Evolutionary conservation across 495 filamentous ascomycete genomes (phyloP).

Genomic region (Daldinia vernicosa): DNA sequence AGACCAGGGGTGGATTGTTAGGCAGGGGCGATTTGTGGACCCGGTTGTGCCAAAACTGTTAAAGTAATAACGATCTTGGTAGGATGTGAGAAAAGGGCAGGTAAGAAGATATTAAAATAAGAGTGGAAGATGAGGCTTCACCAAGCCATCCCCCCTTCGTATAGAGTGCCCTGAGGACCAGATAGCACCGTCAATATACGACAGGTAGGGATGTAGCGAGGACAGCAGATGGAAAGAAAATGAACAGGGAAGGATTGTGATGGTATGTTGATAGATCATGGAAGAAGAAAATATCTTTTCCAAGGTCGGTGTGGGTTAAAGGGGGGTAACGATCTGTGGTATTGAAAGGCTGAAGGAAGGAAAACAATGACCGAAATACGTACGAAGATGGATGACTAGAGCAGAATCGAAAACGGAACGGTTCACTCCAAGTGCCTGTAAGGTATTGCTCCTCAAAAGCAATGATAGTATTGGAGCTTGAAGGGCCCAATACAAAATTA

Average conservation of each 20-base stretch:
- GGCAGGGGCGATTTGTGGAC: not conserved
- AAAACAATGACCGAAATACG: not conserved
- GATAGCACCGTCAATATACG: too few relatives aligned
- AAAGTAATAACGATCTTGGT: not conserved
- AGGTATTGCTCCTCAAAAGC: not conserved
- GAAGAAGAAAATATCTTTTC: too few relatives aligned
- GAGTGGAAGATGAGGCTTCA: too few relatives aligned
- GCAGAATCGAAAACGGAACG: not conserved
- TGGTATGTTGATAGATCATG: too few relatives aligned
- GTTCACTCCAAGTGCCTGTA: not conserved
- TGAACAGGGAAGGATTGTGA: too few relatives aligned
- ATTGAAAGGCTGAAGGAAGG: not conserved
- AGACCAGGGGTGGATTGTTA: not conserved
- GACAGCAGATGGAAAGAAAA: too few relatives aligned
- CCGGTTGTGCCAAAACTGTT: not conserved
- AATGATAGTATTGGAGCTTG: not conserved
- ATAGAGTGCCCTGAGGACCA: too few relatives aligned
- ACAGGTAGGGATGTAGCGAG: too few relatives aligned
- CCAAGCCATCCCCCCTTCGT: too few relatives aligned
- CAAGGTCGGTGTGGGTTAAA: too few relatives aligned
- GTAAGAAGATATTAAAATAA: not conserved
- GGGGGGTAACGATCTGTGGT: not conserved
- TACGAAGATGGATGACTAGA: not conserved
- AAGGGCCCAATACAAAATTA: not conserved
- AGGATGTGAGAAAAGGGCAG: not conserved